Percentiles rank a stretch among this genome's conserved stretches.
These are phyloP conservation scores for Annulohypoxylon bovei DNA, from an alignment of 495 filamentous ascomycete genomes.

Conservation along the genomic window DNA sequence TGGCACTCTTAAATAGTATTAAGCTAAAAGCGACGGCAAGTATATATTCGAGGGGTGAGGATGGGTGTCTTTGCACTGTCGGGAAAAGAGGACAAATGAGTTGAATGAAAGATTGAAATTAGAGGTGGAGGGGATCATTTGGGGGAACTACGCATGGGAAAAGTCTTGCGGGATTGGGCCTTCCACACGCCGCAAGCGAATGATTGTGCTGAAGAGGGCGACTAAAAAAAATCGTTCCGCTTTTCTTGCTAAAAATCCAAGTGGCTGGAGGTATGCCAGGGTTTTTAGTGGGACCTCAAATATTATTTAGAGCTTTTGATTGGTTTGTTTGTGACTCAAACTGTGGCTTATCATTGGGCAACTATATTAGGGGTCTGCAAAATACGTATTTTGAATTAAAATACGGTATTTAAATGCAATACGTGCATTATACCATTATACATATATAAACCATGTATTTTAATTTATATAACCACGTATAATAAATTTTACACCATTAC, in stretches of 20 bases:
- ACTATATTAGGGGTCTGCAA: no score
- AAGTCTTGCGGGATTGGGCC: slow-evolving; percentile 35
- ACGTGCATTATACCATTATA: no score
- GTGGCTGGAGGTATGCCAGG: slow-evolving; percentile 37
- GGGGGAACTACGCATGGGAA: slow-evolving; percentile 30
- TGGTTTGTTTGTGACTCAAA: slow-evolving; percentile 16
- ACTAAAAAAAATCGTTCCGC: slow-evolving; percentile 38
- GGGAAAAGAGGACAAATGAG: slow-evolving; percentile 34
- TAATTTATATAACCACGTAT: no score
- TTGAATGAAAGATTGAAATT: slow-evolving; percentile 42
- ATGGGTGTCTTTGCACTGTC: slow-evolving; percentile 31
- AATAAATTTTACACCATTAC: no score
- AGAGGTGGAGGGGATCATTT: slow-evolving; percentile 33
- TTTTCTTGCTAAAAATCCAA: slow-evolving; percentile 40
- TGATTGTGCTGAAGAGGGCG: slow-evolving; percentile 32
- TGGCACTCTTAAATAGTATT: slow-evolving; percentile 15
- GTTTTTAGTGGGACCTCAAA: slow-evolving; percentile 12
- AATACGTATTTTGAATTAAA: no score
- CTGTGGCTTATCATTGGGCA: slow-evolving; percentile 35
- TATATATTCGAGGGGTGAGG: slow-evolving; percentile 26
- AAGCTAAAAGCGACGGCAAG: slow-evolving; percentile 20
- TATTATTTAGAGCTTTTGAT: slow-evolving; percentile 1
- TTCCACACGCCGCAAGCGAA: slow-evolving; percentile 37
- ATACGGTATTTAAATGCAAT: no score
- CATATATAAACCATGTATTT: no score